phyloP scores from a whole-genome alignment of 768 basidiomycete genomes.

The Serendipita sp. region DNA sequence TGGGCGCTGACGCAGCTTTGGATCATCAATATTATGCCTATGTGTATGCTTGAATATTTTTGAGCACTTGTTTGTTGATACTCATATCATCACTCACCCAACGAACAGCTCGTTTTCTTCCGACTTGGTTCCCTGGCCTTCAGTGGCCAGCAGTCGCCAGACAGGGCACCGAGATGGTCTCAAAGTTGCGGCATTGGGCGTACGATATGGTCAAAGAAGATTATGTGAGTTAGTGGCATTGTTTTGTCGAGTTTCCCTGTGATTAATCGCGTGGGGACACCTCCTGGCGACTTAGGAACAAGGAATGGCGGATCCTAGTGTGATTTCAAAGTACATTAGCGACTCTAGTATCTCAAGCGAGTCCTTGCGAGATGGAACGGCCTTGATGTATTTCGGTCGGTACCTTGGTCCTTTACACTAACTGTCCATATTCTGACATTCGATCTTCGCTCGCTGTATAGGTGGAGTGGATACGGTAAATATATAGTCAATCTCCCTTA shows the following conservation, averaged over 20 bases:
- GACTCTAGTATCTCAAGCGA: not conserved
- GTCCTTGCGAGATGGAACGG: not conserved
- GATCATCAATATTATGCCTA: constrained; percentile 13
- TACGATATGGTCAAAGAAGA: constrained; percentile 29
- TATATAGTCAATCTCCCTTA: not conserved
- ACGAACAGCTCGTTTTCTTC: constrained; percentile 15
- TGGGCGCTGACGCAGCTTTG: not conserved
- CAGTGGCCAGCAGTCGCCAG: constrained; percentile 8
- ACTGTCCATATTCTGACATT: not conserved
- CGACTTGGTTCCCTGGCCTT: constrained; percentile 15
- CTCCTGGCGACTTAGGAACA: no score
- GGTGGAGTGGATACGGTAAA: constrained; percentile 1
- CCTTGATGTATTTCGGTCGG: not conserved
- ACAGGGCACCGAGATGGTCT: constrained; percentile 17
- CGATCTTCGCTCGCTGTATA: not conserved
- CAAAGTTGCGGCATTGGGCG: constrained; percentile 29
- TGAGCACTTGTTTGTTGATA: not conserved
- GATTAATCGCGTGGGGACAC: no score
- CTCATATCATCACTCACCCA: constrained; percentile 22
- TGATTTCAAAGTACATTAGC: not conserved
- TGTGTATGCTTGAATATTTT: constrained; percentile 7
- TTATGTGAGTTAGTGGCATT: no score
- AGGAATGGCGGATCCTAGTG: not conserved
- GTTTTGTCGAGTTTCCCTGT: no score
- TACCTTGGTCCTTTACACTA: not conserved